Conservation (phyloP, 2,329 filamentous ascomycete genomes). For the Nannizziopsis barbatae region DNA sequence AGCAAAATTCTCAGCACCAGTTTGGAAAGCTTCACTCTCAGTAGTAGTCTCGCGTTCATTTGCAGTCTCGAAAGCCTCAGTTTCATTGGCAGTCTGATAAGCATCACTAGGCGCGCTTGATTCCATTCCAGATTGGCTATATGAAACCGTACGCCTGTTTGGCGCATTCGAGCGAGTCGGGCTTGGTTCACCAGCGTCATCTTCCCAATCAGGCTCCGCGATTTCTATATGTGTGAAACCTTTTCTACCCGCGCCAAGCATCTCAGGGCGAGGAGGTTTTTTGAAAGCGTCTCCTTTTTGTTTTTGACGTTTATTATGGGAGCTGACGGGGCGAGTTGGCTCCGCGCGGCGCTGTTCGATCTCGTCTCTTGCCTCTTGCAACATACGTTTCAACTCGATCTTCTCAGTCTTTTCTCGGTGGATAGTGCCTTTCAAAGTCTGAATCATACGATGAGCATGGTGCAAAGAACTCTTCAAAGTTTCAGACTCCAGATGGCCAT, state of each 20-base stretch:
- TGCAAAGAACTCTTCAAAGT: constrained; percentile 88
- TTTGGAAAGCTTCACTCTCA: constrained; percentile 91
- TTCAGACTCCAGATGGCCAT: constrained; percentile 86
- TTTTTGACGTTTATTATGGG: constrained; percentile 46
- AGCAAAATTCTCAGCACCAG: constrained; percentile 62
- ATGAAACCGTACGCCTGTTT: constrained; percentile 3
- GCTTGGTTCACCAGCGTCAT: constrained; percentile 53
- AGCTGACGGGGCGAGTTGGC: constrained; percentile 26
- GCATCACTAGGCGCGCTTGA: constrained; percentile 49
- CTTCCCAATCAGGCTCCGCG: constrained; percentile 84
- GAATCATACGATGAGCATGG: constrained; percentile 92
- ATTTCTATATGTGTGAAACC: constrained; percentile 66
- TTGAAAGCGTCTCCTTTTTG: constrained; percentile 58
- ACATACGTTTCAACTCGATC: constrained; percentile 84
- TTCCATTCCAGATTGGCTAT: constrained; percentile 15
- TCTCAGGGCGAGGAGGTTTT: constrained; percentile 61
- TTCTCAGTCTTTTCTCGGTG: constrained; percentile 99
- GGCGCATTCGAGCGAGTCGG: constrained; percentile 36
- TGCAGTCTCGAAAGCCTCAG: constrained; percentile 56
- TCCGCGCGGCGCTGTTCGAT: constrained; percentile 56
- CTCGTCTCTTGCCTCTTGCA: constrained; percentile 90
- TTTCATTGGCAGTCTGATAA: constrained; percentile 75
- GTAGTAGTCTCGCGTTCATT: constrained; percentile 66
- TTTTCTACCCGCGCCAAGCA: constrained; percentile 63
- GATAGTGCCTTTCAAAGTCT: constrained; percentile 86